Evolutionary conservation across 768 basidiomycete genomes (phyloP).

Genomic region (Phlebiopsis flavidoalba): DNA sequence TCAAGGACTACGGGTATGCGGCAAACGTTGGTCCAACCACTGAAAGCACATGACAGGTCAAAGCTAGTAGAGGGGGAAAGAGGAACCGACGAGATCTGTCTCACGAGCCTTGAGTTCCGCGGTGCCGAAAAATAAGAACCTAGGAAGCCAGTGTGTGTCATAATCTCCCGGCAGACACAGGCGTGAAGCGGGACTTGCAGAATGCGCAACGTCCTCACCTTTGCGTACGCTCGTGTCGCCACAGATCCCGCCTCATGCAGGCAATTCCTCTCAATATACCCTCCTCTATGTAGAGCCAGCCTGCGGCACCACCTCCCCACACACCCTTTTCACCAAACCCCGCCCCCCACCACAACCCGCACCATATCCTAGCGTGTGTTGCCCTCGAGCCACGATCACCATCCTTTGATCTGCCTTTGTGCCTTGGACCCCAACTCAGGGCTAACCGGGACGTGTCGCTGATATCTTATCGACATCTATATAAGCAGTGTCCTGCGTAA

Average conservation of each 20-base stretch:
- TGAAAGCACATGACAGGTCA: too few relatives aligned
- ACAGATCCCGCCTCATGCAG: not conserved
- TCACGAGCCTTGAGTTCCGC: not conserved
- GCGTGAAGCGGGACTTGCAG: too few relatives aligned
- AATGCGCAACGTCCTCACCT: too few relatives aligned
- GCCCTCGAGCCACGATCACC: not conserved
- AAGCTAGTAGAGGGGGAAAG: too few relatives aligned
- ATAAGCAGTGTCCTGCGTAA: not conserved
- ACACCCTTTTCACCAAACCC: too few relatives aligned
- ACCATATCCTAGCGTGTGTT: not conserved
- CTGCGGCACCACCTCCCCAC: too few relatives aligned
- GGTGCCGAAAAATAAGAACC: not conserved
- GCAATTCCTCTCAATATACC: too few relatives aligned
- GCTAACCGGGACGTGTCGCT: not conserved
- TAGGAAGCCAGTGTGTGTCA: too few relatives aligned
- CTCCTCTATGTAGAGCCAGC: too few relatives aligned
- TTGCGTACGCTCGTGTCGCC: not conserved
- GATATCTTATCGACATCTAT: not conserved
- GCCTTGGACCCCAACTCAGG: conserved; percentile 7
- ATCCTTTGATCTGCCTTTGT: not conserved
- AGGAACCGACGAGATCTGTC: not conserved
- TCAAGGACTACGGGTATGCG: too few relatives aligned
- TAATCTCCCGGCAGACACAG: too few relatives aligned
- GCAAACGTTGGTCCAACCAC: too few relatives aligned
- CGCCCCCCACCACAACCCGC: not conserved